A percentile compares a stretch with the other conserved stretches of the same genome.
These are phyloP conservation scores for Passalora sequoiae DNA, from an alignment of 2,329 filamentous ascomycete genomes.

Conservation along the genomic window DNA sequence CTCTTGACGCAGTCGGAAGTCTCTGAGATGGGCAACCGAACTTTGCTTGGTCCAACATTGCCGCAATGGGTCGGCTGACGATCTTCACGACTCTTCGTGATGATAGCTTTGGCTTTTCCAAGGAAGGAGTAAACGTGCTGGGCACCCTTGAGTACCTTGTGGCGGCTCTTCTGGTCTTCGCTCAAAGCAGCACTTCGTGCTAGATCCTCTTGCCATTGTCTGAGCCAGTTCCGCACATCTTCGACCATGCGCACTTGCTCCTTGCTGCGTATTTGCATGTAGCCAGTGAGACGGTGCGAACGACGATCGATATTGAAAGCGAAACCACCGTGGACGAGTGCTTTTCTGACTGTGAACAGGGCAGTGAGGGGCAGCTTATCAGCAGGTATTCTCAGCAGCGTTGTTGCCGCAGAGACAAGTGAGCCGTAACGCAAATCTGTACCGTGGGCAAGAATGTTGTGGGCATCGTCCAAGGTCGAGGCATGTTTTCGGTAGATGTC, in stretches of 20 bases:
- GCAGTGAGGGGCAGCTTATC: slow-evolving; percentile 32
- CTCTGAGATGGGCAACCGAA: slow-evolving; percentile 22
- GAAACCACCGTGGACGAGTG: slow-evolving; percentile 56
- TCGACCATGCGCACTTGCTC: slow-evolving; percentile 51
- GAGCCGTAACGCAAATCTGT: slow-evolving; percentile 44
- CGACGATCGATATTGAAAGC: slow-evolving; percentile 54
- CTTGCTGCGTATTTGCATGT: slow-evolving; percentile 59
- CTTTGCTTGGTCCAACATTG: slow-evolving; percentile 38
- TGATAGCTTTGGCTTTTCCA: slow-evolving; percentile 37
- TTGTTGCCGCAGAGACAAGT: slow-evolving; percentile 43
- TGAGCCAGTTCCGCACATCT: slow-evolving; percentile 49
- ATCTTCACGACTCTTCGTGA: slow-evolving; percentile 37
- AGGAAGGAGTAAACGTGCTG: slow-evolving; percentile 37
- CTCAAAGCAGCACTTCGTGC: slow-evolving; percentile 27
- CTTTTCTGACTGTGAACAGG: slow-evolving; percentile 66
- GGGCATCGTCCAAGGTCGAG: slow-evolving; percentile 46
- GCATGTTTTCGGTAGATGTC: slow-evolving; percentile 46
- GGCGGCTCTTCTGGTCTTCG: slow-evolving; percentile 10
- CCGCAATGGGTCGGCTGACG: slow-evolving; percentile 34
- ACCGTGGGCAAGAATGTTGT: slow-evolving; percentile 42
- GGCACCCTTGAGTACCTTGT: slow-evolving; percentile 20
- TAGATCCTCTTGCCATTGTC: slow-evolving; percentile 49
- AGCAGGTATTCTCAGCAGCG: slow-evolving; percentile 34
- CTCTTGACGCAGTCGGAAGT: slow-evolving; percentile 24
- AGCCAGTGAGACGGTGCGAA: slow-evolving; percentile 49